phyloP scores from a whole-genome alignment of 176 grass and related monocot species.

The Paspalum notatum region DNA sequence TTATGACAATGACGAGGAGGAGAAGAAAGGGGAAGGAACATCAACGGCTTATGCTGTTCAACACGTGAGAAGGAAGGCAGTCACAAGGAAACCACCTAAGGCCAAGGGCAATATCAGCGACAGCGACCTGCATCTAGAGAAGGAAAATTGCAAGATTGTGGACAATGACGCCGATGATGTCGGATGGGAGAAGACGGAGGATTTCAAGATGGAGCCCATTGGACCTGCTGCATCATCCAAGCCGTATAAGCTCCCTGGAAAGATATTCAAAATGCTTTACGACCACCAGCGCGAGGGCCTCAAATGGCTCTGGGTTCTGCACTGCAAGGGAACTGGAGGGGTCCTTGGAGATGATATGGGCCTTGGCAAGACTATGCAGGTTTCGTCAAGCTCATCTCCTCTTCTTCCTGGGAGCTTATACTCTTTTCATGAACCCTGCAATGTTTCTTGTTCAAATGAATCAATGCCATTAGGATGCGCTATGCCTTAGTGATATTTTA shows the following conservation, averaged over 20 bases:
- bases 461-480: too few species aligned
- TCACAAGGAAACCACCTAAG: conserved; percentile 17
- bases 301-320: conserved; percentile 77
- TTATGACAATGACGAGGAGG: not conserved
- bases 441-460: too few species aligned
- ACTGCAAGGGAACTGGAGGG: conserved; percentile 71
- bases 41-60: not conserved
- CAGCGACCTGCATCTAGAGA: conserved; percentile 24
- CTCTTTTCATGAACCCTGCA: too few species aligned
- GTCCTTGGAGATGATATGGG: conserved; percentile 98
- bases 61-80: conserved; percentile 3
- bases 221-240: conserved; percentile 40
- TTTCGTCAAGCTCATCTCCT: not conserved
- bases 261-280: conserved; percentile 69
- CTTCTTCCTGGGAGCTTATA: not conserved
- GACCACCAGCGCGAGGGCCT: conserved; percentile 76
- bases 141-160: conserved; percentile 32
- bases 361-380: conserved; percentile 97
- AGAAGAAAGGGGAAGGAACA: not conserved
- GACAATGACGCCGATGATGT: conserved; percentile 41
- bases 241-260: conserved; percentile 53
- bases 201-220: conserved; percentile 59
- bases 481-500: not conserved
- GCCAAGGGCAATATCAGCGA: conserved; percentile 18
- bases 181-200: conserved; percentile 43